Evolutionary conservation across 2,329 filamentous ascomycete species (phyloP), one percentile per base, ranked within the genome.

Genomic region (Ophiostoma sp.): DNA sequence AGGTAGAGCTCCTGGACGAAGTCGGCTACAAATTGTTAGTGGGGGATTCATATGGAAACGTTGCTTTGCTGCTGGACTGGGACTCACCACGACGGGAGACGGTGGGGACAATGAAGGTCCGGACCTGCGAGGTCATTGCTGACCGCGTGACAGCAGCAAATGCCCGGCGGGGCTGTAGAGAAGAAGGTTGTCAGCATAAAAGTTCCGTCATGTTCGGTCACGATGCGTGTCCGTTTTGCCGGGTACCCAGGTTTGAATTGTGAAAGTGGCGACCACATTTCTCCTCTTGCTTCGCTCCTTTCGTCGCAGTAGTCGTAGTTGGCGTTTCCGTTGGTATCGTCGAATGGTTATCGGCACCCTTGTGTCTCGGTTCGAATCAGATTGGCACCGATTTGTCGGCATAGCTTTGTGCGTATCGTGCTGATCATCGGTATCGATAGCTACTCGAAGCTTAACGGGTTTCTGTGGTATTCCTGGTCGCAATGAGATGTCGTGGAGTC

Each of bases 1-100:
- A 99, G 91, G 89, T 99, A 99, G 82, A 99, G 90, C 83, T 98
- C 95, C 86, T 98, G 96, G 80, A 99, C 93, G 80, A 97, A 90
- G 84, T 99, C 96, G 90, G 93, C 96, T 98, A 70, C 78, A 75
- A 8, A 33, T 17, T 3, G 17, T n/a, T 48, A 39, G 5, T 3
- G 12, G 31, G 33, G n/a, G 42, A 33, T 22, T 17, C 3, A 36
- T 22, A 42, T 17, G 2, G 0, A 72, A 68, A 28, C 7, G 48
- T 12, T 12, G 52, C 11, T 8, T 31, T 7, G 8, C 7, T 15
- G 48, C 2, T 52, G 48, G 3, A 36, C 9, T 31, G 25, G 15
- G 39, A 83, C 88, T 83, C 87, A 90, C 88, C 88, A 87, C 87
- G 85, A 81, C 88, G 85, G 76, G 87, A 87, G 78, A 89, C 85